phyloP scores from a whole-genome alignment of 2,329 filamentous ascomycete genomes.

The Botrytis elliptica region DNA sequence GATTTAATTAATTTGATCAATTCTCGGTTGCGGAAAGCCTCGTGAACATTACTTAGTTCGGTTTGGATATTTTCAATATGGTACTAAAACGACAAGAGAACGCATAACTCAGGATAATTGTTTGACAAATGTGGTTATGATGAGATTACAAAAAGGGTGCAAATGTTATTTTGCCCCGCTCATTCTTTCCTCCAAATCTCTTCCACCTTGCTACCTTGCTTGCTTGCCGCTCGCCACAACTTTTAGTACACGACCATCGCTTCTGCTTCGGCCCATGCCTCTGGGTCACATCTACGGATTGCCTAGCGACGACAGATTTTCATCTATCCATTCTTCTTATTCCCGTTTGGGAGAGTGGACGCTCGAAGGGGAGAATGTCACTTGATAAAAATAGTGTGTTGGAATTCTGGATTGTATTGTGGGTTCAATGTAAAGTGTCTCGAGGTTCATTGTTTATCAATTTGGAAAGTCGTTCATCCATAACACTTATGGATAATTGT shows the following conservation, averaged over 20 bases:
- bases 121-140: constrained; percentile 1
- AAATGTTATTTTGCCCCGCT: background rate
- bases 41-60: constrained; percentile 6
- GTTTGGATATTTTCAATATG: background rate
- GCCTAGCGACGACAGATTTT: background rate
- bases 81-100: constrained; percentile 1
- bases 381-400: background rate
- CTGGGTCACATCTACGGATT: constrained; percentile 8
- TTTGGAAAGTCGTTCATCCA: background rate
- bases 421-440: background rate
- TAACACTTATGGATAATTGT: background rate
- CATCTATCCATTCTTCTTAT: constrained; percentile 1
- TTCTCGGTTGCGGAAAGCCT: background rate
- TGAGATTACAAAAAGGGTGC: background rate
- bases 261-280: constrained; percentile 21
- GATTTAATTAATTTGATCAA: constrained; percentile 8
- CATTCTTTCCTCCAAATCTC: background rate
- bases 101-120: background rate
- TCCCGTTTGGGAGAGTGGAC: background rate
- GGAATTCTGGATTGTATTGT: background rate
- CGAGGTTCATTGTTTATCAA: background rate
- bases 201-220: background rate
- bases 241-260: constrained; percentile 14
- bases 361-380: background rate
- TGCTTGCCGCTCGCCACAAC: constrained; percentile 13